phyloP scores from a whole-genome alignment of 2,329 filamentous ascomycete genomes.

The Aspergillus brasiliensis region DNA sequence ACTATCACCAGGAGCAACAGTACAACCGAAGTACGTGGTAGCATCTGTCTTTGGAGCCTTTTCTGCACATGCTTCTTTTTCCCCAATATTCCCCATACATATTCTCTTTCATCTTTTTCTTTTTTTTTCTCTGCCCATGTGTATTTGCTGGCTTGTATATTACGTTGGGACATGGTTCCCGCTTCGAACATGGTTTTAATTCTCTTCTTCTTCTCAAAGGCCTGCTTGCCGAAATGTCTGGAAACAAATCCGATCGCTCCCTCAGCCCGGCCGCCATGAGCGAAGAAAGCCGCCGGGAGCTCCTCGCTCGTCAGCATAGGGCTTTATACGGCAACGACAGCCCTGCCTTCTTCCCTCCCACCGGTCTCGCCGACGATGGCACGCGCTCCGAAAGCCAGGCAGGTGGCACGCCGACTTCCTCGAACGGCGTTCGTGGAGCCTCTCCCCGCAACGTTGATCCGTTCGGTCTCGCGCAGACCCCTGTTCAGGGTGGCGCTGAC shows the following conservation, averaged over 20 bases:
- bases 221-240: constrained; percentile 68
- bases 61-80: constrained; percentile 28
- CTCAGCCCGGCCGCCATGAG: constrained; percentile 85
- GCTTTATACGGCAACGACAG: constrained; percentile 82
- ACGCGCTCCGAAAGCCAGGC: constrained; percentile 68
- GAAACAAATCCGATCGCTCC: constrained; percentile 80
- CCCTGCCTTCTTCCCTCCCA: constrained; percentile 67
- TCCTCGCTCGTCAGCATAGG: constrained; percentile 93
- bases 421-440: constrained; percentile 66
- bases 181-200: constrained; percentile 45
- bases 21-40: constrained; percentile 88
- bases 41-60: constrained; percentile 35
- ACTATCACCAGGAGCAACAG: constrained; percentile 99
- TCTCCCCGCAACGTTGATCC: constrained; percentile 82
- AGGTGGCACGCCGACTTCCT: constrained; percentile 60
- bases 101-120: too few species aligned
- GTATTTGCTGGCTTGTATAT: constrained; percentile 48
- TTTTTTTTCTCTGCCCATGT: constrained; percentile 36
- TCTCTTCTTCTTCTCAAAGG: constrained; percentile 51
- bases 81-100: constrained; percentile 40
- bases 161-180: constrained; percentile 40
- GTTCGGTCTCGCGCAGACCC: constrained; percentile 56
- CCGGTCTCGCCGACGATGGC: constrained; percentile 69
- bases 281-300: constrained; percentile 92
- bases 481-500: constrained; percentile 52